These are phyloP conservation scores for Myriangium duriaei DNA, from an alignment of 2,329 filamentous ascomycete genomes.

Conservation along the genomic window DNA sequence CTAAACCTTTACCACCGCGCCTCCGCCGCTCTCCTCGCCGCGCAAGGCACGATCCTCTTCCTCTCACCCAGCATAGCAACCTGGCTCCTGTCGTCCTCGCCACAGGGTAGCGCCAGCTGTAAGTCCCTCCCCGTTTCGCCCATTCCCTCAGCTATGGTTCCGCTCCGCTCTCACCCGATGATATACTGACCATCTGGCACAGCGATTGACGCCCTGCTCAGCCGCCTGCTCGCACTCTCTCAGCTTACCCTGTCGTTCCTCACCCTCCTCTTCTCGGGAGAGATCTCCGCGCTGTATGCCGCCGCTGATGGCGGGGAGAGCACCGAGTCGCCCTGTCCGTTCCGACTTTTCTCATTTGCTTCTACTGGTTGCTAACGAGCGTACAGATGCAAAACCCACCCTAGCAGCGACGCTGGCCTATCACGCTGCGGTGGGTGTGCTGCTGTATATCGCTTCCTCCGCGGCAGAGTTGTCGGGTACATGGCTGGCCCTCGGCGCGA, in stretches of 20 bases:
- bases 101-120: constrained; percentile 44
- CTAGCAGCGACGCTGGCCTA: constrained; percentile 54
- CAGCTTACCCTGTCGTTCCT: constrained; percentile 51
- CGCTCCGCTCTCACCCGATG: too few species aligned
- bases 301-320: constrained; percentile 1
- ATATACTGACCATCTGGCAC: background rate
- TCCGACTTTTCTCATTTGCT: background rate
- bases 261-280: constrained; percentile 52
- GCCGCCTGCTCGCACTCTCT: constrained; percentile 53
- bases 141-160: too few species aligned
- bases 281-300: constrained; percentile 5
- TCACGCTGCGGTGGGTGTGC: constrained; percentile 48
- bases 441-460: constrained; percentile 53
- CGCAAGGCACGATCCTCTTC: constrained; percentile 39
- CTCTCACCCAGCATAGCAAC: constrained; percentile 47
- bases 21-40: constrained; percentile 27
- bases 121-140: background rate
- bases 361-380: background rate
- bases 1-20: constrained; percentile 32
- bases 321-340: constrained; percentile 6
- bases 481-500: constrained; percentile 46
- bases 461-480: constrained; percentile 39
- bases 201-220: constrained; percentile 57
- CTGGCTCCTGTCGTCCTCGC: constrained; percentile 45
- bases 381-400: constrained; percentile 44